A percentile compares a stretch with the other conserved stretches of the same genome.
phyloP scores from a whole-genome alignment of 768 basidiomycete species.

The Gymnopilus junonius region DNA sequence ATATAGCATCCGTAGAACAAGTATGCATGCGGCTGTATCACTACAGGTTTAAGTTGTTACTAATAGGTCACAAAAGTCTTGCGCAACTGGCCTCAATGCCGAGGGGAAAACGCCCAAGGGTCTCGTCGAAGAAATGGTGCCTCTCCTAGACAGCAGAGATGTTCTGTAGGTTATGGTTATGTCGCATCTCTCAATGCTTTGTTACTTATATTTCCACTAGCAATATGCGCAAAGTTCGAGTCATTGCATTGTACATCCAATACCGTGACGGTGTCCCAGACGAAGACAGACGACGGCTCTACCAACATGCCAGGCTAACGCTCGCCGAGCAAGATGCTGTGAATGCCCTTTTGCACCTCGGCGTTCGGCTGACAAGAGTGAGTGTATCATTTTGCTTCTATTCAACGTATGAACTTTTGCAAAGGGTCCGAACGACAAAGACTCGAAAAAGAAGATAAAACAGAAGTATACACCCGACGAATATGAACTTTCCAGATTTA shows the following conservation, averaged over 20 bases:
- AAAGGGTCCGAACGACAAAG: conserved; percentile 76
- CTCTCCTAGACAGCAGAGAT: conserved; percentile 84
- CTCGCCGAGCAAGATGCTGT: conserved; percentile 93
- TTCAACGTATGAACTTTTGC: neutral
- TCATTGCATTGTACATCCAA: conserved; percentile 95
- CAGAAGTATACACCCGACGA: conserved; percentile 87
- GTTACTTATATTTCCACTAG: conserved; percentile 40
- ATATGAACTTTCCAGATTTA: conserved; percentile 95
- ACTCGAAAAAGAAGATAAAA: conserved; percentile 81
- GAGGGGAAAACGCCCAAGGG: conserved; percentile 96
- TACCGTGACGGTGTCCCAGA: conserved; percentile 98
- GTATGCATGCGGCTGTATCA: conserved; percentile 34
- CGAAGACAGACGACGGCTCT: conserved; percentile 91
- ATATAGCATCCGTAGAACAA: conserved; percentile 91
- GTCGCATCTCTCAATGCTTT: neutral
- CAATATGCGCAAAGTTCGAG: conserved; percentile 91
- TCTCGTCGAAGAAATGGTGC: conserved; percentile 98
- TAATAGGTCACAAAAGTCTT: conserved; percentile 59
- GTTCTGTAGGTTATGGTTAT: conserved; percentile 64
- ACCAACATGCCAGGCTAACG: conserved; percentile 90
- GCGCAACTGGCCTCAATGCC: conserved; percentile 88
- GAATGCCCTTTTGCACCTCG: conserved; percentile 83
- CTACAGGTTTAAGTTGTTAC: conserved; percentile 19
- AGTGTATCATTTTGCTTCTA: conserved; percentile 22
- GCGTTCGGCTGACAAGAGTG: conserved; percentile 84